phyloP scores from a whole-genome alignment of 1,284 basidiomycete species.

The Trichosporon ovoides region DNA sequence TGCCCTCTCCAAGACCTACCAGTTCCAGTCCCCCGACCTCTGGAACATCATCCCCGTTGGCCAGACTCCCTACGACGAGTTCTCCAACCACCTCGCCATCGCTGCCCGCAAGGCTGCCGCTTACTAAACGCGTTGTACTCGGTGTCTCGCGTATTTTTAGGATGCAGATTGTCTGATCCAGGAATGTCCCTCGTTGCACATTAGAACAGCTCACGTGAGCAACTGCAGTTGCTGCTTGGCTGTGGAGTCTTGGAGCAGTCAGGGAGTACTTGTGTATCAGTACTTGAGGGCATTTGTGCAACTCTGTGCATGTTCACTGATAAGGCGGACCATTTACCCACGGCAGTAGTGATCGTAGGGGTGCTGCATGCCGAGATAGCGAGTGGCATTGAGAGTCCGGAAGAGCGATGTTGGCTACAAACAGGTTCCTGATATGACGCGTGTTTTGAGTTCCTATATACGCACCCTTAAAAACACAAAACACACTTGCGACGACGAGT shows the following conservation, averaged over 20 bases:
- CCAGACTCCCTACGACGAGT: constrained; percentile 87
- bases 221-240: not conserved
- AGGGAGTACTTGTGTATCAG: too few species aligned
- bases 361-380: too few species aligned
- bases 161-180: constrained; percentile 14
- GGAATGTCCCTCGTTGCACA: not conserved
- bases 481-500: constrained; percentile 1
- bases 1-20: constrained; percentile 95
- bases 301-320: too few species aligned
- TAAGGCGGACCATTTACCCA: too few species aligned
- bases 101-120: constrained; percentile 68
- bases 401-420: not conserved
- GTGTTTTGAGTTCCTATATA: not conserved
- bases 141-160: constrained; percentile 10
- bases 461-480: not conserved
- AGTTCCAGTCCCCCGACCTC: constrained; percentile 93
- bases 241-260: too few species aligned
- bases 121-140: constrained; percentile 56
- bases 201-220: not conserved
- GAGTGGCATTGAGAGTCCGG: not conserved
- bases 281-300: too few species aligned
- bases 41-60: constrained; percentile 83
- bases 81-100: constrained; percentile 82
- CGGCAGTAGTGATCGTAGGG: too few species aligned
- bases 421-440: constrained; percentile 3